These are phyloP conservation scores for Mycena epipterygia DNA, from an alignment of 768 basidiomycete genomes.

Conservation along the genomic window DNA sequence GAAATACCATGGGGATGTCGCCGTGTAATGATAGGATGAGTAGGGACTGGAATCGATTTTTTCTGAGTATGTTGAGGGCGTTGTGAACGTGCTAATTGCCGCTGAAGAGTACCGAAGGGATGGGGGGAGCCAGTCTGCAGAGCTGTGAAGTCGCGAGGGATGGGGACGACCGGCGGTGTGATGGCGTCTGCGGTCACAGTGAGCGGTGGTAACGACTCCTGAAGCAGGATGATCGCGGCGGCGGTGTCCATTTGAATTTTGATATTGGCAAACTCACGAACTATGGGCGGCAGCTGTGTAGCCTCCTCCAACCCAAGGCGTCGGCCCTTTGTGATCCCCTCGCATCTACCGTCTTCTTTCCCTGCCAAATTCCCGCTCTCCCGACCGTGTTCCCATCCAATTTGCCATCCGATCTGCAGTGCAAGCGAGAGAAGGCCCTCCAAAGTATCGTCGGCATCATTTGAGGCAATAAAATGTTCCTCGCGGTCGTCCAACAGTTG, in stretches of 20 bases:
- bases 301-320: background rate
- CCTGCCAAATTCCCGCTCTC: background rate
- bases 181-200: background rate
- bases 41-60: no score
- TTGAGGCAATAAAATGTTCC: background rate
- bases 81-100: background rate
- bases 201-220: background rate
- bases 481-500: background rate
- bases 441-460: background rate
- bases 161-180: background rate
- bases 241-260: background rate
- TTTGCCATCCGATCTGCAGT: background rate
- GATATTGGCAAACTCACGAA: background rate
- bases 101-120: slow-evolving; percentile 1
- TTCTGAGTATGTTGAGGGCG: no score
- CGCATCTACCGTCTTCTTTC: background rate
- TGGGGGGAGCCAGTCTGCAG: background rate
- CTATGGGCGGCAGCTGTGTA: background rate
- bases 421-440: background rate
- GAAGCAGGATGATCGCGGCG: background rate
- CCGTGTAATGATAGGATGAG: no score
- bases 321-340: background rate
- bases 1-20: no score
- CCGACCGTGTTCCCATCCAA: background rate
- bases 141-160: no score